Evolutionary conservation across 2,329 filamentous ascomycete genomes (phyloP), one percentile per base, ranked within the genome.

Genomic region (Phyllosticta citriasiana): DNA sequence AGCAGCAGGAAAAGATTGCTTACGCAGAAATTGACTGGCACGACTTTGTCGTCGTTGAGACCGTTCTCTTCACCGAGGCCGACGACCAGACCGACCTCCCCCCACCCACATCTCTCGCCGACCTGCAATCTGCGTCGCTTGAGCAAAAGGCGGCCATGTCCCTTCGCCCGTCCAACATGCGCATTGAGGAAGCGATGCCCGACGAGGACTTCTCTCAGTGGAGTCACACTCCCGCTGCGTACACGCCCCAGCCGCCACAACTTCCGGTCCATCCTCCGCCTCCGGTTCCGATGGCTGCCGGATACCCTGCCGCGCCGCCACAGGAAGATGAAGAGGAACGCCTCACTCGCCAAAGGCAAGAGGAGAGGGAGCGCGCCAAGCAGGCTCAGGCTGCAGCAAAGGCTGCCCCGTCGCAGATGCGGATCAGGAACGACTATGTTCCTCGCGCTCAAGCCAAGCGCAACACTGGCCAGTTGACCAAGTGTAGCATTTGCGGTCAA

Each of bases 1-100:
- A 88, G 51, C 89, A 95, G 70, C 85, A 91, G 69, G 89, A 96
- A 73, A 86, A 87, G 69, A 72, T 86, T 57, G 82, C 82, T 59
- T 88, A 94, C 73, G 88, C 88, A 1, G 88, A 94, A 68, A 94
- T 99, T 65, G 94, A 99, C 74, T 99, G 94, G 94, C 90, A 96
- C 70, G 93, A 97, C 72, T 99, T 99, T 68, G 87, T 93, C 35
- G 88, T 99, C 22, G 91, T 97, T 53, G 94, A 97, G 75, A 97
- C 92, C 0, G 92, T 99, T 59, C 81, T 91, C 16, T 99, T 99
- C 74, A 91, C 85, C 62, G 92, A 96, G 67, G 83, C 84, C 50
- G 94, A 99, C 72, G 92, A 97, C 66, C 84, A 89, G 65, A 85
- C 86, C 47, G 88, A 94, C 65, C 85, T 99, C 10, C 92, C 93